Conservation (phyloP, 805 yeast species). For the Danielia reshetovae region DNA sequence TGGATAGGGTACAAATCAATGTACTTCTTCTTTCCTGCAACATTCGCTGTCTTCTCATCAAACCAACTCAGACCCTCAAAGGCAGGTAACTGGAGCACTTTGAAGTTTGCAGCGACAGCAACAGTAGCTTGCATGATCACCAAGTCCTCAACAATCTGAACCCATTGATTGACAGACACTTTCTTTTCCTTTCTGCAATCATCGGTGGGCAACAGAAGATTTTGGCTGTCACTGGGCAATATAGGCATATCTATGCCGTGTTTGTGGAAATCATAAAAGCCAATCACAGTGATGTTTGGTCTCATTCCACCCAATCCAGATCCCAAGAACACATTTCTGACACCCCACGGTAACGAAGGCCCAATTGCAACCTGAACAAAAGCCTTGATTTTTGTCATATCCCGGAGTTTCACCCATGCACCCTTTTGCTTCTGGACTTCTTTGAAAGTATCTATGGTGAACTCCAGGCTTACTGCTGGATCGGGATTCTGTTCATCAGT, state of each 20-base stretch:
- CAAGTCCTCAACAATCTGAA: conserved; percentile 85
- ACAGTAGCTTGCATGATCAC: conserved; percentile 85
- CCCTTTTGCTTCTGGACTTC: conserved; percentile 69
- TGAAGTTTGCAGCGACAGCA: conserved; percentile 90
- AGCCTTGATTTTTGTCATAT: conserved; percentile 75
- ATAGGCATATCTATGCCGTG: conserved; percentile 33
- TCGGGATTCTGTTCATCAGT: conserved; percentile 24
- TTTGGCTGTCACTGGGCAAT: conserved; percentile 16
- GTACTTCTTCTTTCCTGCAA: conserved; percentile 36
- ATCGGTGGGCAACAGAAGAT: conserved; percentile 62
- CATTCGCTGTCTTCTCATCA: conserved; percentile 3
- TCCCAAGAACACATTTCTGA: conserved; percentile 83
- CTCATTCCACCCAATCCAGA: conserved; percentile 98
- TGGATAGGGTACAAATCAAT: conserved; percentile 96
- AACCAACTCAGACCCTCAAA: conserved; percentile 14
- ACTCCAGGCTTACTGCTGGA: conserved; percentile 22
- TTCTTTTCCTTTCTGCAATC: conserved; percentile 65
- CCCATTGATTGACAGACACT: conserved; percentile 79
- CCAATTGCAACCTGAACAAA: conserved; percentile 91
- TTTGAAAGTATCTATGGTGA: conserved; percentile 44
- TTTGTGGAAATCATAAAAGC: conserved; percentile 69
- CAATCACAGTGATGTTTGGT: conserved; percentile 91
- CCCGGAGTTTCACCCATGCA: conserved; percentile 85
- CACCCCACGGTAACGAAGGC: conserved; percentile 91
- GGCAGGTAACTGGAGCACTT: conserved; percentile 60